Conservation (phyloP, 345 rosid genomes). For the Syzygium jambos region DNA sequence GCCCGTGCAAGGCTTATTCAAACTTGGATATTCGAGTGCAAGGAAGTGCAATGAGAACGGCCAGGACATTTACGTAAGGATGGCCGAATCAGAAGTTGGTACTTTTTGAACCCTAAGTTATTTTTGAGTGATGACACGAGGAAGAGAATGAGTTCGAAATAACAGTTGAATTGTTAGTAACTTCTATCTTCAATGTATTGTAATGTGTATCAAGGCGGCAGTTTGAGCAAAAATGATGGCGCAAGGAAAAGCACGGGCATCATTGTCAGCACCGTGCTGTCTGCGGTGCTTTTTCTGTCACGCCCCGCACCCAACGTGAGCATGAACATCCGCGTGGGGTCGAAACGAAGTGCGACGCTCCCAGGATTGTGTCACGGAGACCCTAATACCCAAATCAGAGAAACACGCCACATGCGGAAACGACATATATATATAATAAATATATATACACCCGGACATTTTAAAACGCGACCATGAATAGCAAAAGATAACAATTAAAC, state of each 20-base stretch:
- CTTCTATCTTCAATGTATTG: background rate
- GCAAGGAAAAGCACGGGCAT: background rate
- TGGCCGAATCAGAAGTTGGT: constrained; percentile 22
- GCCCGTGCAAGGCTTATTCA: constrained; percentile 28
- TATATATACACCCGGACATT: too few relatives aligned
- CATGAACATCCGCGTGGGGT: too few relatives aligned
- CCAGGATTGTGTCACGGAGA: too few relatives aligned
- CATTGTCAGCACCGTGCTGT: background rate
- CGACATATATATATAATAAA: too few relatives aligned
- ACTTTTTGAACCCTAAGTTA: background rate
- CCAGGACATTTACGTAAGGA: constrained; percentile 15
- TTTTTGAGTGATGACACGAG: background rate
- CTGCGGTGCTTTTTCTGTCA: background rate
- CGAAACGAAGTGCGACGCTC: too few relatives aligned
- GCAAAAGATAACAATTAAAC: too few relatives aligned
- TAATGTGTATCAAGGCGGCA: background rate
- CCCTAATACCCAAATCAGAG: too few relatives aligned
- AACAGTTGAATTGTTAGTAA: background rate
- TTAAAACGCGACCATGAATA: too few relatives aligned
- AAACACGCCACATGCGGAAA: too few relatives aligned
- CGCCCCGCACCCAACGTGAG: too few relatives aligned
- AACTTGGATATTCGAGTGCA: constrained; percentile 7
- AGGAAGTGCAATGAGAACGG: constrained; percentile 13
- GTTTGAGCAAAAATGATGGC: background rate
- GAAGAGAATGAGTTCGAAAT: background rate